Base-by-base conservation (phyloP, 2,329 filamentous ascomycete species). In the Alternaria incomplexa region DNA sequence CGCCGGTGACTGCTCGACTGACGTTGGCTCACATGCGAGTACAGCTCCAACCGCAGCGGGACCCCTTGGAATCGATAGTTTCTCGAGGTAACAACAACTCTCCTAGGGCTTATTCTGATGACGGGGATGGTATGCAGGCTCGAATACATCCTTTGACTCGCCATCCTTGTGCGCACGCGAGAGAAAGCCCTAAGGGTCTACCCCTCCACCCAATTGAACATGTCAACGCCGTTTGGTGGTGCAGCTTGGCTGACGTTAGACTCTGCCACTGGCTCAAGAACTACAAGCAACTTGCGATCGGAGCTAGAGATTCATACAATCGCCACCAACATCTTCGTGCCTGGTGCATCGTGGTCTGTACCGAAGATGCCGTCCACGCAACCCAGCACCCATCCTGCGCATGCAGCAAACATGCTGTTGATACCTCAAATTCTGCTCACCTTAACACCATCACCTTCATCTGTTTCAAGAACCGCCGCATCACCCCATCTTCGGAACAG, bases 241-340 rank as follows among this genome's bases (percentile, higher is more conserved):
- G 44, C 63, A 56, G 54, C 55, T 62, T 66, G 67, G 73, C 73
- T 75, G 69, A 76, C 73, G 73, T 76, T 72, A 64, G 73, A 73
- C 65, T 52, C 45, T 56, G 48, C 63, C 62, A 63, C 58, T 65
- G 51, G 46, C 58, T 63, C 46, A 17, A 46, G 28, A 30, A 43
- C 52, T 48, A 46, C 22, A n/a, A 63, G 56, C 56, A 36, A 48
- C 28, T 51, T 40, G 25, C 40, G 43, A 30, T 48, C 48, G 20
- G 50, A 44, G 52, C 58, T 52, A 40, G 23, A 50, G n/a, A 58
- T 32, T 26, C 15, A 3, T 28, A 57, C 28, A 30, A 59, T 17
- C 44, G 51, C 52, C 59, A 61, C 57, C 63, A 64, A 61, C 61
- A 43, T 43, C 20, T 20, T 20, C 10, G 43, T 45, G 40, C 47